Evolutionary conservation across 768 basidiomycete species (phyloP).

Genomic region (Phaffia tasmanica): DNA sequence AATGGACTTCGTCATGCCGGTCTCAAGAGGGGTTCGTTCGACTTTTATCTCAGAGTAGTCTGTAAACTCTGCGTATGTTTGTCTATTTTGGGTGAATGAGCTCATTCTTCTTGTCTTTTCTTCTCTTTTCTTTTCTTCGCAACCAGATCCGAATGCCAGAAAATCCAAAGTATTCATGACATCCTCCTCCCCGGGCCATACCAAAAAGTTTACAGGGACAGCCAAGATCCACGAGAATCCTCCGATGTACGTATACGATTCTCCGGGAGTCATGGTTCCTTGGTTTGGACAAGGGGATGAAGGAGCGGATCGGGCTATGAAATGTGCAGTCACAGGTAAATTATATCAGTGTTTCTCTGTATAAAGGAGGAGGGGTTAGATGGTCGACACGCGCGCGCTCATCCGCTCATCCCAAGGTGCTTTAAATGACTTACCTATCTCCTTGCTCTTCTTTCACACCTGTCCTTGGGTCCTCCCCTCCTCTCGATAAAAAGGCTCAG

Average conservation of each 20-base stretch:
- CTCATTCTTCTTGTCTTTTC: not conserved
- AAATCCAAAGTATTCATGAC: conserved; percentile 79
- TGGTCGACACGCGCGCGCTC: too few relatives aligned
- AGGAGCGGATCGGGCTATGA: conserved; percentile 83
- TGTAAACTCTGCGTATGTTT: not conserved
- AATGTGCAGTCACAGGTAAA: conserved; percentile 78
- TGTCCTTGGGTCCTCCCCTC: not conserved
- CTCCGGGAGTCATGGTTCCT: conserved; percentile 93
- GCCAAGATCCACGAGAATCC: conserved; percentile 73
- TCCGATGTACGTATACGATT: conserved; percentile 79
- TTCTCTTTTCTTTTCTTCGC: conserved; percentile 13
- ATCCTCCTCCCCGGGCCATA: conserved; percentile 79
- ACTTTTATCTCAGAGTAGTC: not conserved
- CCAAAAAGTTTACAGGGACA: conserved; percentile 74
- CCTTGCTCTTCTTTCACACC: not conserved
- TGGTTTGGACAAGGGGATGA: conserved; percentile 74
- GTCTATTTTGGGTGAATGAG: not conserved
- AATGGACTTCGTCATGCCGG: conserved; percentile 18
- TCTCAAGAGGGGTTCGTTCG: conserved; percentile 21
- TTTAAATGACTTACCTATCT: too few relatives aligned
- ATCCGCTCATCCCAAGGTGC: too few relatives aligned
- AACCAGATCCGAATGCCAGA: conserved; percentile 41
- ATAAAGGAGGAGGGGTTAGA: not conserved
- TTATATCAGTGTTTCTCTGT: conserved; percentile 25
- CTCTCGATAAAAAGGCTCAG: conserved; percentile 41